Evolutionary conservation across 768 basidiomycete genomes (phyloP), one percentile per base, ranked within the genome.

Genomic region (Termitomyces sp.): DNA sequence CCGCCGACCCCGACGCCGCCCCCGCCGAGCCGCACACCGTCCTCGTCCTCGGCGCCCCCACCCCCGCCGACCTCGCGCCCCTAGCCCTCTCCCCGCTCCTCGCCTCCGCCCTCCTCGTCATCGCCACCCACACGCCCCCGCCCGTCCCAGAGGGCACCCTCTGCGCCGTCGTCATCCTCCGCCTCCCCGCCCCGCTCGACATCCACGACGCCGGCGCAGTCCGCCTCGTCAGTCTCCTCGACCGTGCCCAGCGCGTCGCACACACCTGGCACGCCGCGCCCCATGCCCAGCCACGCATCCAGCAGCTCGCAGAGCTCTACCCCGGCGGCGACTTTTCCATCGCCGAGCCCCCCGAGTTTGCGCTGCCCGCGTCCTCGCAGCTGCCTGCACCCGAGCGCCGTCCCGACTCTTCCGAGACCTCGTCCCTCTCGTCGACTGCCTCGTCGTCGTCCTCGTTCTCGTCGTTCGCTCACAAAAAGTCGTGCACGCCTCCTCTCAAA

Each of bases 31-130:
- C 58, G 1, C 71, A 71, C 59, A 70, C 76, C 58, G 62, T 81
- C 46, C 75, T 81, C 63, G 61, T 80, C 38, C 72, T 81, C 33
- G 79, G 78, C 57, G 77, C 76, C 2, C 78, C 79, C 0, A 61
- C 69, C 0, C 60, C 62, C 18, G 57, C 68, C 13, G 78, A 78
- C 61, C 68, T 82, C 18, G 63, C 63, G 8, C 75, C 79, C 0
- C 67, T 82, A 1, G 63, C 78, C 12, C 65, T 69, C n/a, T 76
- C 78, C 0, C 64, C 70, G 0, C 67, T 65, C 32, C 76, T 81
- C 12, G 40, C 70, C 6, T 53, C 69, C 9, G 72, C 74, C 0
- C 74, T 81, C 32, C 44, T 82, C n/a, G 63, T 82, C 44, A 66
- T 80, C 51, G 79, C 79, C 0, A 77, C 79, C 0, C 76, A 80